Conservation (phyloP, 768 basidiomycete genomes). For the Mycena epipterygia region DNA sequence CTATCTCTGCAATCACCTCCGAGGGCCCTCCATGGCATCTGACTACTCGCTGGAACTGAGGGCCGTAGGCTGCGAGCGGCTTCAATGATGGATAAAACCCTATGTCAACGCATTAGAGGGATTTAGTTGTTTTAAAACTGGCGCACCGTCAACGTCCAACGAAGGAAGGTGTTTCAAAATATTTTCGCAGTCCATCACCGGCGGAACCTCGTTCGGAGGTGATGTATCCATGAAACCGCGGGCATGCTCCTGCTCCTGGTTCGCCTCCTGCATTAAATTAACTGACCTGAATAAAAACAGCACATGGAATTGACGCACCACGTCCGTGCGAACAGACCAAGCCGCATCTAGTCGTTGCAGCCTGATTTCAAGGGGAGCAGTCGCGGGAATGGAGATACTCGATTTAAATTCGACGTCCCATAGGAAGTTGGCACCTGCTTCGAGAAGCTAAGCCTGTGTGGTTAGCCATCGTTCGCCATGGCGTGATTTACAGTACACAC, state of each 20-base stretch:
- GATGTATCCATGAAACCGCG: conserved; percentile 23
- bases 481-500: not conserved
- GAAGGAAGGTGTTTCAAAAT: not conserved
- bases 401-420: conserved; percentile 17
- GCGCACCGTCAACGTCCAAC: conserved; percentile 10
- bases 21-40: conserved; percentile 20
- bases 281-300: too few species aligned
- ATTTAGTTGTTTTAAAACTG: not conserved
- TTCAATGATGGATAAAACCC: conserved; percentile 23
- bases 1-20: conserved; percentile 22
- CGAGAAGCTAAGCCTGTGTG: not conserved
- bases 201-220: not conserved
- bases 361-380: not conserved
- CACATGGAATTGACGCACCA: not conserved
- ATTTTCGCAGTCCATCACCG: not conserved
- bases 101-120: not conserved
- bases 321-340: conserved; percentile 2
- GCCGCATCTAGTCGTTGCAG: not conserved
- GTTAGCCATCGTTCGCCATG: not conserved
- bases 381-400: conserved; percentile 1
- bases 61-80: conserved; percentile 19
- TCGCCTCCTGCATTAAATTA: not conserved
- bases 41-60: conserved; percentile 4
- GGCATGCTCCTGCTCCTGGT: conserved; percentile 27
- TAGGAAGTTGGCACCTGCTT: not conserved